These are phyloP conservation scores for Globisporangium okanoganense DNA, from an alignment of 352 stramenopile genomes.

Conservation along the genomic window DNA sequence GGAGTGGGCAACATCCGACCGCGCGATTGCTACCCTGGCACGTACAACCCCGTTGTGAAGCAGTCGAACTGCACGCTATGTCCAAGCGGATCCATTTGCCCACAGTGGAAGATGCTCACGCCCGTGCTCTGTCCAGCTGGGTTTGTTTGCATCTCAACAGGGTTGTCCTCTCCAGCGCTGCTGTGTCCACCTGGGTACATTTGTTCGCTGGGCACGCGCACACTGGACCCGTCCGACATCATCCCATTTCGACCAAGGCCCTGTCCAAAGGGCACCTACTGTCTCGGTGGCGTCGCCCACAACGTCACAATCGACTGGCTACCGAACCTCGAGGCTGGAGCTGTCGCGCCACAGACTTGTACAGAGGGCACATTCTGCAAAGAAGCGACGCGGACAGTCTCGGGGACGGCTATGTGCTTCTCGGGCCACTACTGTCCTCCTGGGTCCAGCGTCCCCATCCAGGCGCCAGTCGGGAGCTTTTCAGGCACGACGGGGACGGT, in stretches of 20 bases:
- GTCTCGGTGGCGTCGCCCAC: constrained; percentile 93
- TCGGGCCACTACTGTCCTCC: constrained; percentile 96
- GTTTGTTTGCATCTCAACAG: constrained; percentile 94
- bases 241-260: constrained; percentile 74
- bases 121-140: constrained; percentile 90
- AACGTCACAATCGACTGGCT: constrained; percentile 91
- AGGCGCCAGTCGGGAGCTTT: constrained; percentile 93
- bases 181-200: constrained; percentile 94
- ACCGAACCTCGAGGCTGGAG: constrained; percentile 74
- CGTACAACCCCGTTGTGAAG: constrained; percentile 82
- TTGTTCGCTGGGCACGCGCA: constrained; percentile 91
- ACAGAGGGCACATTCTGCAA: constrained; percentile 95
- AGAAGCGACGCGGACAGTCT: constrained; percentile 66
- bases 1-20: constrained; percentile 93
- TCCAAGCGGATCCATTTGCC: constrained; percentile 92
- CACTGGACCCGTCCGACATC: constrained; percentile 83
- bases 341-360: constrained; percentile 89
- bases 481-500: constrained; percentile 84
- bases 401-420: constrained; percentile 88
- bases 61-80: constrained; percentile 94
- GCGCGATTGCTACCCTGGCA: constrained; percentile 91
- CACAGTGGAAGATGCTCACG: constrained; percentile 65
- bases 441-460: constrained; percentile 78
- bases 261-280: constrained; percentile 93
- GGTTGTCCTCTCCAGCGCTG: constrained; percentile 86